A percentile compares a stretch with the other conserved stretches of the same genome.
Conservation (phyloP, 768 basidiomycete genomes). For the Boletellus sp. region DNA sequence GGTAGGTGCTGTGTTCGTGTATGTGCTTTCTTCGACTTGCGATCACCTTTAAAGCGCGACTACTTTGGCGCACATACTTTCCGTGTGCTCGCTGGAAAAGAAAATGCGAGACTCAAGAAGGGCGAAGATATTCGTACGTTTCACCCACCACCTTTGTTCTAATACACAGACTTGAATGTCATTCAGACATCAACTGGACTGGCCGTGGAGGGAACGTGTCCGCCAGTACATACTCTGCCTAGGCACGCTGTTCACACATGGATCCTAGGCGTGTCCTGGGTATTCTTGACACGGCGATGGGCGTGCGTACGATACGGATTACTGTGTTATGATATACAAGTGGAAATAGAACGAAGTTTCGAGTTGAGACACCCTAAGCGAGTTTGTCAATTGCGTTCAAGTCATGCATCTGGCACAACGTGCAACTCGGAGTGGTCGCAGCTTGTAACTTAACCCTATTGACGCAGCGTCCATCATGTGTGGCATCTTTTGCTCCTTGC, state of each 20-base stretch:
- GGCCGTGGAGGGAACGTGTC: constrained; percentile 95
- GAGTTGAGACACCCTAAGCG: not conserved
- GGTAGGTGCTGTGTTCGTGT: constrained; percentile 36
- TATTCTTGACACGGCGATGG: constrained; percentile 2
- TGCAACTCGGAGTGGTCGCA: not conserved
- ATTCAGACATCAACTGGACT: constrained; percentile 94
- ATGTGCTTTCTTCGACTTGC: constrained; percentile 1
- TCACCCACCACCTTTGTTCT: not conserved
- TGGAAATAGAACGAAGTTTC: constrained; percentile 11
- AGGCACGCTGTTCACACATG: constrained; percentile 16
- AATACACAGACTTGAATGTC: constrained; percentile 1
- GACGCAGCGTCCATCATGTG: constrained; percentile 47
- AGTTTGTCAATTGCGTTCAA: not conserved
- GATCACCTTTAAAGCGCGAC: constrained; percentile 62
- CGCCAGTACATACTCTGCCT: constrained; percentile 78
- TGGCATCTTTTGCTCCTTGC: constrained; percentile 59
- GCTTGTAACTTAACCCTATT: not conserved
- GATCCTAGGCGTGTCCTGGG: not conserved
- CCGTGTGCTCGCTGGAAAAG: constrained; percentile 88
- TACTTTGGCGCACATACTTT: constrained; percentile 99
- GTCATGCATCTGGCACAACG: too few relatives aligned
- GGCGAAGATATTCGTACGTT: constrained; percentile 86
- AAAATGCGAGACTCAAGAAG: constrained; percentile 74
- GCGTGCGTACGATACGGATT: constrained; percentile 13
- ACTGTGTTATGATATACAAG: constrained; percentile 9